Percentiles rank a stretch among this genome's conserved stretches.
These are phyloP conservation scores for Neurospora sp. DNA, from an alignment of 495 filamentous ascomycete genomes.

Conservation along the genomic window DNA sequence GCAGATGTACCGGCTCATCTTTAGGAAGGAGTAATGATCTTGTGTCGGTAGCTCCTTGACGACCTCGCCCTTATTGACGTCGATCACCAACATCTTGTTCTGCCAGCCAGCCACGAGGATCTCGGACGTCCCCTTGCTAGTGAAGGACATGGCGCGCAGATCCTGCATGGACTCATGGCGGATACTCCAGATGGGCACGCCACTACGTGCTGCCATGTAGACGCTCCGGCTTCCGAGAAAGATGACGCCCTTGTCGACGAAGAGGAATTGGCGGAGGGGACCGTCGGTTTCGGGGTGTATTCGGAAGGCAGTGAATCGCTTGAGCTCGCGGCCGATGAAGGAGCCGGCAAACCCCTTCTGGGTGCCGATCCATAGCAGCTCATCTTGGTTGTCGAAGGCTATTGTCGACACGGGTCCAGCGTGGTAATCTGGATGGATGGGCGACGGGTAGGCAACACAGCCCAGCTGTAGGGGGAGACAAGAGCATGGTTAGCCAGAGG, in stretches of 20 bases:
- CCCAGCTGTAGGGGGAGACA: slow-evolving; percentile 44
- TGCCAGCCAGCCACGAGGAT: slow-evolving; percentile 83
- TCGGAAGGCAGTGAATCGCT: slow-evolving; percentile 61
- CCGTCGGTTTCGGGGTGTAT: slow-evolving; percentile 59
- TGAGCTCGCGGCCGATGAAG: slow-evolving; percentile 72
- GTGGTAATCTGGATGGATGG: slow-evolving; percentile 46
- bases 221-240: slow-evolving; percentile 66
- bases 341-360: slow-evolving; percentile 71
- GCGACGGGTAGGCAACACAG: slow-evolving; percentile 59
- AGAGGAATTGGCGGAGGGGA: slow-evolving; percentile 66
- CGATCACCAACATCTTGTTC: slow-evolving; percentile 77
- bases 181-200: slow-evolving; percentile 78
- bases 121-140: slow-evolving; percentile 67
- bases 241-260: slow-evolving; percentile 79
- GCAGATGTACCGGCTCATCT: slow-evolving; percentile 79
- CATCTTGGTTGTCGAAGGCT: slow-evolving; percentile 78
- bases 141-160: slow-evolving; percentile 87
- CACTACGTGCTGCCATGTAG: slow-evolving; percentile 75
- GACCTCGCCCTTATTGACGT: slow-evolving; percentile 76
- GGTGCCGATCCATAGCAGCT: slow-evolving; percentile 87
- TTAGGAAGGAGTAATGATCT: slow-evolving; percentile 81
- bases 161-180: slow-evolving; percentile 66
- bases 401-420: slow-evolving; percentile 59
- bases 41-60: slow-evolving; percentile 61
- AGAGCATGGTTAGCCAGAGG: neutral